Base-by-base conservation (phyloP, 805 yeast species). In the Blastobotrys attinorum region DNA sequence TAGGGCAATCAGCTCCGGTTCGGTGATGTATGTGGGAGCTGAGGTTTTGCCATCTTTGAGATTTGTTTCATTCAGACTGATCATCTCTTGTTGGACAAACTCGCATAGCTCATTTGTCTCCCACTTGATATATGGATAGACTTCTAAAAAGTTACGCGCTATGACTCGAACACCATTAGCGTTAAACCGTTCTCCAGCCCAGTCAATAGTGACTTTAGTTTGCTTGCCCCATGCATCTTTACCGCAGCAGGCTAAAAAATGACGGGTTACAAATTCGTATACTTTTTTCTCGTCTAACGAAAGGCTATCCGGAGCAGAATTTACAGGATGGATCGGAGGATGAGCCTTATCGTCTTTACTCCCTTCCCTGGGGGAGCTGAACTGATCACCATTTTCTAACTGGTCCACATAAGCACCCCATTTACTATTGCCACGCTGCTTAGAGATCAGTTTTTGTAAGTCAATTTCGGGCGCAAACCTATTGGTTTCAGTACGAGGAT, bases 401-500 rank as follows among this genome's bases (percentile, higher is more conserved):
- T 47, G 46, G 8, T 53, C 51, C 0, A 96, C 90, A 57, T 83
- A 88, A 0, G 50, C 47, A 0, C 95, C 94, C 96, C 96, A 90
- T 2, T 61, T 60, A 2, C 64, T 47, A 40, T 76, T 74, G 11
- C 63, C 65, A 0, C 63, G 57, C 51, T 88, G 97, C 21, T 76
- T 75, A n/a, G 63, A 65, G 1, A 92, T 71, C 2, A 87, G 61
- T 1, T 65, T 64, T 43, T 66, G 66, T 39, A 92, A 67, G 56
- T 92, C 86, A 83, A 89, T 86, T 1, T 72, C 69, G 0, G 66
- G 62, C 2, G 95, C 96, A 55, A 84, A 94, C 20, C 65, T 73
- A 60, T 92, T 97, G 0, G 99, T 92, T 58, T 92, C 99, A 0
- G 99, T 92, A 69, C 99, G 82, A 2, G 99, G 99, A 59, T 92